A percentile compares a stretch with the other conserved stretches of the same genome.
phyloP scores from a whole-genome alignment of 1,284 basidiomycete species.

The Sanguinoderma infundibulare region DNA sequence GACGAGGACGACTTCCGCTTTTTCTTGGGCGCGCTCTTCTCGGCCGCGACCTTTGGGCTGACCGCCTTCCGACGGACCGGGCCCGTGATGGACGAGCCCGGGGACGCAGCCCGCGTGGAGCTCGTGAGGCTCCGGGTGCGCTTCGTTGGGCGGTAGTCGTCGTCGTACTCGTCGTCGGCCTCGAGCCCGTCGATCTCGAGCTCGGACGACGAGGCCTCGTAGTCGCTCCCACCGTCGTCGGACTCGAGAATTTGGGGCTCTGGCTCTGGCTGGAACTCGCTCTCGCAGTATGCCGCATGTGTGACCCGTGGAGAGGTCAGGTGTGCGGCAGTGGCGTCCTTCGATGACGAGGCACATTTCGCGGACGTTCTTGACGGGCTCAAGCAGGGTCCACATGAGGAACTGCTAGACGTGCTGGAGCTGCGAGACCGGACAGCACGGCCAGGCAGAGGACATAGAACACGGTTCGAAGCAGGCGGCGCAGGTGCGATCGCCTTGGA shows the following conservation, averaged over 20 bases:
- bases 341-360: not conserved
- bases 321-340: not conserved
- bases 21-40: not conserved
- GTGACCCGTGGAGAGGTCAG: not conserved
- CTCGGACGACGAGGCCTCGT: not conserved
- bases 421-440: slow-evolving; percentile 1
- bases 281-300: not conserved
- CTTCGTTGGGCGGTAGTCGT: slow-evolving; percentile 9
- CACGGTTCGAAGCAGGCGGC: not conserved
- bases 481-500: not conserved
- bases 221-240: slow-evolving; percentile 3
- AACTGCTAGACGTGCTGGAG: not conserved
- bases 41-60: not conserved
- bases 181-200: slow-evolving; percentile 1
- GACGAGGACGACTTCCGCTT: not conserved
- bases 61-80: slow-evolving; percentile 2
- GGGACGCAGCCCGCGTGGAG: not conserved
- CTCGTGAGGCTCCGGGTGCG: not conserved
- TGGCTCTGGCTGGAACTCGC: slow-evolving; percentile 4
- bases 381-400: not conserved
- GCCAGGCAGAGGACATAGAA: slow-evolving; percentile 5
- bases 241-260: slow-evolving; percentile 1
- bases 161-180: slow-evolving; percentile 10
- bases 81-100: not conserved
- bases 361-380: not conserved